Evolutionary conservation across 331 rosid genomes (phyloP).

Genomic region (Phaseolus coccineus): DNA sequence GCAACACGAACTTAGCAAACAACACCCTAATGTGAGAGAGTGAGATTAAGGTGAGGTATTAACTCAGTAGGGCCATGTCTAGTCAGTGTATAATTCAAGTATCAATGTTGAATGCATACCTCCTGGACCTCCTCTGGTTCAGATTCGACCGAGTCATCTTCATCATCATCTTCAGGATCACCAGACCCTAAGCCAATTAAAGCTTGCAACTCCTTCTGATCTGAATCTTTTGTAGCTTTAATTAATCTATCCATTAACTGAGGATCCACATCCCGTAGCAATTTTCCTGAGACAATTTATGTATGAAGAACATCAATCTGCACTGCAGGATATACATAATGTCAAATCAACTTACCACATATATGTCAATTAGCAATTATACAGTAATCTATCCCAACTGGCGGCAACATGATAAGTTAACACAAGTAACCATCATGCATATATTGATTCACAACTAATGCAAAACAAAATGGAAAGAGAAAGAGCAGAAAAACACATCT

Average conservation of each 20-base stretch:
- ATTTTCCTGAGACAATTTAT: constrained; percentile 69
- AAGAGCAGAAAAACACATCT: background rate
- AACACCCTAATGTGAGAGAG: background rate
- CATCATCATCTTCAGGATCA: constrained; percentile 53
- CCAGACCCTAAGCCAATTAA: constrained; percentile 53
- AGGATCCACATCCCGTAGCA: constrained; percentile 73
- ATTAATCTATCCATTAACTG: constrained; percentile 84
- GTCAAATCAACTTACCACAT: constrained; percentile 32
- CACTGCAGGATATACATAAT: constrained; percentile 35
- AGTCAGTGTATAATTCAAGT: background rate
- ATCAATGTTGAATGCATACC: constrained; percentile 46
- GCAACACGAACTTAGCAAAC: background rate
- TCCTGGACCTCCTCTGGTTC: constrained; percentile 65
- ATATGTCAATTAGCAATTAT: background rate
- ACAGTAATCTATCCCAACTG: background rate
- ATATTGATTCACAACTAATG: background rate
- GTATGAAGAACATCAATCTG: constrained; percentile 43
- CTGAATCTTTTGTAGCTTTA: constrained; percentile 75
- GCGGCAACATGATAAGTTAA: constrained; percentile 7
- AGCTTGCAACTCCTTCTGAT: constrained; percentile 66
- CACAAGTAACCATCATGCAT: background rate
- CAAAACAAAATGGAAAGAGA: constrained; percentile 18
- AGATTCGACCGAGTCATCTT: constrained; percentile 51
- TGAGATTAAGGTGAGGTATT: background rate
- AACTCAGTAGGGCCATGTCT: background rate